phyloP scores from a whole-genome alignment of 2,329 filamentous ascomycete genomes.

The Onygenales sp. region DNA sequence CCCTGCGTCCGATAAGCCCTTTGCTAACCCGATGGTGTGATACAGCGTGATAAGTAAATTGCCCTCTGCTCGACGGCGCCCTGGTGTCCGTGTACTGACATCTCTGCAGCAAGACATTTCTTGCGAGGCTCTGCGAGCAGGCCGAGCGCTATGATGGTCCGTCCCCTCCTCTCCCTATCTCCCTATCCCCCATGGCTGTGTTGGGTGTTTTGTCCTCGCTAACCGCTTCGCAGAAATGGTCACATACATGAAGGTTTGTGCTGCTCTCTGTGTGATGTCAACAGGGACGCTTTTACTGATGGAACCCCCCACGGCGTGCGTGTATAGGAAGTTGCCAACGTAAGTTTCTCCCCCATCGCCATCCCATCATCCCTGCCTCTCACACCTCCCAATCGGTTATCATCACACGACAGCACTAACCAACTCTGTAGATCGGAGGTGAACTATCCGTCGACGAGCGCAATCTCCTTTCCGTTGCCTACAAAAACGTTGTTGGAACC shows the following conservation, averaged over 20 bases:
- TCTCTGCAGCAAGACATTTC: conserved; percentile 88
- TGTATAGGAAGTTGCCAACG: conserved; percentile 82
- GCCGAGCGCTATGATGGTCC: conserved; percentile 97
- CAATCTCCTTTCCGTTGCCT: conserved; percentile 95
- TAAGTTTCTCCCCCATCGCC: conserved; percentile 32
- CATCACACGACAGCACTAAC: conserved; percentile 8
- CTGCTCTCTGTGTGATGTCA: not conserved
- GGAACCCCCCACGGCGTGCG: too few species aligned
- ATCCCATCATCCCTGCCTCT: conserved; percentile 7
- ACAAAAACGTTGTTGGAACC: conserved; percentile 99
- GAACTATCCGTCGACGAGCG: conserved; percentile 61
- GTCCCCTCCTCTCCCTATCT: conserved; percentile 17
- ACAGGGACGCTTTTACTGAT: conserved; percentile 4
- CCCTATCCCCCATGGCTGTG: not conserved
- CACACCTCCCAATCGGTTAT: conserved; percentile 10
- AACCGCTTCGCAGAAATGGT: conserved; percentile 64
- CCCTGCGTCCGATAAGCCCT: conserved; percentile 29
- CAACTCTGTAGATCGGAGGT: conserved; percentile 47
- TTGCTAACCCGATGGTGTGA: conserved; percentile 20
- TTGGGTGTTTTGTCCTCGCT: conserved; percentile 9
- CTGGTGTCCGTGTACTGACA: conserved; percentile 25
- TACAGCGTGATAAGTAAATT: conserved; percentile 59
- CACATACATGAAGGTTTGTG: conserved; percentile 85
- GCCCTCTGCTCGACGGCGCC: conserved; percentile 21
- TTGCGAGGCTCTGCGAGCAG: conserved; percentile 99